phyloP scores from a whole-genome alignment of 2,329 filamentous ascomycete species.

The Tolypocladium ovalisporum region DNA sequence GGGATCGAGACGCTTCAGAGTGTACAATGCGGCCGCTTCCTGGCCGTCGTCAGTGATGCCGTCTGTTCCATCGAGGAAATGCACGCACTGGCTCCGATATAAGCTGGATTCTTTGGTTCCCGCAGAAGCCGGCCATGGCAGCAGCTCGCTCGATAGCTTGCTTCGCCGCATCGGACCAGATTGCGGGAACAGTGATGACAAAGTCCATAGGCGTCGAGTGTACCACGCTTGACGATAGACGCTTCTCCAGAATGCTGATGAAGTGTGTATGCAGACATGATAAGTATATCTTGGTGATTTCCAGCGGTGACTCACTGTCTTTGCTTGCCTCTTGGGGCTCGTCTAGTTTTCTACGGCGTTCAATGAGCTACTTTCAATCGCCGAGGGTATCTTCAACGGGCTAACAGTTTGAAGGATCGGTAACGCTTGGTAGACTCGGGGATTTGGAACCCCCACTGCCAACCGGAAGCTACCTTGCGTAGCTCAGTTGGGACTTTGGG shows the following conservation, averaged over 20 bases:
- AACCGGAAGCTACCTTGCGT: constrained; percentile 26
- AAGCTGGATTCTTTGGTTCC: constrained; percentile 30
- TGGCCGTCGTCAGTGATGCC: constrained; percentile 6
- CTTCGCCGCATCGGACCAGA: constrained; percentile 46
- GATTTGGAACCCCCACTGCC: constrained; percentile 41
- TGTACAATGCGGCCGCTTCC: constrained; percentile 41
- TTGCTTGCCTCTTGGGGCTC: constrained; percentile 16
- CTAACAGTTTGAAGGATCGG: constrained; percentile 39
- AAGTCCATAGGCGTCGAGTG: constrained; percentile 37
- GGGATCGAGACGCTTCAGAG: constrained; percentile 30
- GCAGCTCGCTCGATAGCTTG: constrained; percentile 33
- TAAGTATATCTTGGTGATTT: constrained; percentile 30
- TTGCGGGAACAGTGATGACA: constrained; percentile 45
- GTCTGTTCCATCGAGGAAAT: neutral
- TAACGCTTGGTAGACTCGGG: constrained; percentile 26
- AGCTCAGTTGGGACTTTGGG: constrained; percentile 39
- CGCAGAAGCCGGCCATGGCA: constrained; percentile 26
- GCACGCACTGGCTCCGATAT: constrained; percentile 34
- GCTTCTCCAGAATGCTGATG: constrained; percentile 28
- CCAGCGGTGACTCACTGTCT: constrained; percentile 23
- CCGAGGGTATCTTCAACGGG: constrained; percentile 2
- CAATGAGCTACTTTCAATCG: neutral
- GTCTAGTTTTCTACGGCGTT: constrained; percentile 20
- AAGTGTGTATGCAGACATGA: constrained; percentile 37
- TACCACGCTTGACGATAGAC: constrained; percentile 30